phyloP scores from a whole-genome alignment of 2,329 filamentous ascomycete genomes.

The Microthyrium microscopicum region DNA sequence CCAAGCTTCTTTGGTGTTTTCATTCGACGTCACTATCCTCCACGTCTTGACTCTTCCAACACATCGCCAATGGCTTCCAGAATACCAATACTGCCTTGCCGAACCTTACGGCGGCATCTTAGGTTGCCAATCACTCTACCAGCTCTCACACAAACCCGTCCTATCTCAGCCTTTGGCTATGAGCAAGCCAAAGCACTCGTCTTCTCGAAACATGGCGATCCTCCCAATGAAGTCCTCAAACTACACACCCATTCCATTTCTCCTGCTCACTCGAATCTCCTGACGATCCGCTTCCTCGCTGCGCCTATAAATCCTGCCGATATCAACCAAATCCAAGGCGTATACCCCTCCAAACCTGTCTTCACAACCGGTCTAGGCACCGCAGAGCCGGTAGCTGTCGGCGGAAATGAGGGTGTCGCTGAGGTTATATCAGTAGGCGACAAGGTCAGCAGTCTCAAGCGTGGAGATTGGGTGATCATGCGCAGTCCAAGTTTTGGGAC shows the following conservation, averaged over 20 bases:
- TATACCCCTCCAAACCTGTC: constrained; percentile 72
- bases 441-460: constrained; percentile 41
- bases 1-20: too few relatives aligned
- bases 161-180: constrained; percentile 54
- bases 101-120: background rate
- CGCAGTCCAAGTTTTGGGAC: constrained; percentile 71
- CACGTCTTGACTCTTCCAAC: too few relatives aligned
- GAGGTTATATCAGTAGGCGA: constrained; percentile 62
- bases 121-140: too few relatives aligned
- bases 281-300: constrained; percentile 77
- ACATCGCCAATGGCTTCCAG: background rate
- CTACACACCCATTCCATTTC: constrained; percentile 64
- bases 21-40: too few relatives aligned
- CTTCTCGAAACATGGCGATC: constrained; percentile 58
- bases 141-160: constrained; percentile 20
- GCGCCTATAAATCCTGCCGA: constrained; percentile 93
- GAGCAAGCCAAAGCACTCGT: constrained; percentile 72
- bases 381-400: constrained; percentile 55
- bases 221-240: constrained; percentile 51
- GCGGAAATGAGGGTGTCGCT: constrained; percentile 85
- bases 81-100: background rate
- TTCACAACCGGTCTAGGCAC: constrained; percentile 68
- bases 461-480: constrained; percentile 91
- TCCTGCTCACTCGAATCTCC: constrained; percentile 48
- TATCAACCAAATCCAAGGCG: constrained; percentile 94